Percentiles rank a stretch among this genome's conserved stretches.
Evolutionary conservation across 495 filamentous ascomycete genomes (phyloP).

Genomic region (Durotheca rogersii): DNA sequence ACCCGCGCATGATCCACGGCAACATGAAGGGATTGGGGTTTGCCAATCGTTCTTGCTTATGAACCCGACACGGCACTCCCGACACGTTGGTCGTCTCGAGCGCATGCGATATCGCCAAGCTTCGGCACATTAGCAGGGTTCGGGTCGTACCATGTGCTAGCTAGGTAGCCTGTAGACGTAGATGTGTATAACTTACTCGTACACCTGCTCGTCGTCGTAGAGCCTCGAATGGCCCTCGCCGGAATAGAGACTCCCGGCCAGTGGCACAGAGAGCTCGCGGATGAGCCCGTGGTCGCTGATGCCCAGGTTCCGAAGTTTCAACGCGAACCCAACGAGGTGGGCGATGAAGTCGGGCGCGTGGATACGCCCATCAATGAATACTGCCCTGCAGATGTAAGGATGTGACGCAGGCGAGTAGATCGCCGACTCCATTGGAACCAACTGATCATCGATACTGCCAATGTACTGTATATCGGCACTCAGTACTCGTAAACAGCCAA

Average conservation of each 20-base stretch:
- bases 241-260: slow-evolving; percentile 87
- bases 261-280: slow-evolving; percentile 80
- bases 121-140: slow-evolving; percentile 36
- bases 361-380: slow-evolving; percentile 90
- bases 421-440: slow-evolving; percentile 81
- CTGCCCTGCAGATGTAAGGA: slow-evolving; percentile 88
- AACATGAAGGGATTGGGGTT: slow-evolving; percentile 79
- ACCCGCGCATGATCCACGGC: slow-evolving; percentile 89
- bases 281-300: slow-evolving; percentile 91
- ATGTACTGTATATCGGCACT: slow-evolving; percentile 45
- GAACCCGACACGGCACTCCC: slow-evolving; percentile 48
- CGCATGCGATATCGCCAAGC: slow-evolving; percentile 79
- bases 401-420: slow-evolving; percentile 80
- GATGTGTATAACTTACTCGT: slow-evolving; percentile 66
- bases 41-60: slow-evolving; percentile 48
- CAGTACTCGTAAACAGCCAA: neutral
- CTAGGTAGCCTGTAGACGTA: neutral
- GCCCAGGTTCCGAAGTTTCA: slow-evolving; percentile 91
- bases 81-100: slow-evolving; percentile 74
- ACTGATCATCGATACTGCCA: slow-evolving; percentile 94
- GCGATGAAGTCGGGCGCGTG: slow-evolving; percentile 93
- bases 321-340: slow-evolving; percentile 86
- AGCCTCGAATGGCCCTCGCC: slow-evolving; percentile 92
- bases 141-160: neutral
- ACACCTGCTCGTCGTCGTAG: slow-evolving; percentile 88